These are phyloP conservation scores for Heimioporus punctisporus DNA, from an alignment of 1,284 basidiomycete genomes.

Conservation along the genomic window DNA sequence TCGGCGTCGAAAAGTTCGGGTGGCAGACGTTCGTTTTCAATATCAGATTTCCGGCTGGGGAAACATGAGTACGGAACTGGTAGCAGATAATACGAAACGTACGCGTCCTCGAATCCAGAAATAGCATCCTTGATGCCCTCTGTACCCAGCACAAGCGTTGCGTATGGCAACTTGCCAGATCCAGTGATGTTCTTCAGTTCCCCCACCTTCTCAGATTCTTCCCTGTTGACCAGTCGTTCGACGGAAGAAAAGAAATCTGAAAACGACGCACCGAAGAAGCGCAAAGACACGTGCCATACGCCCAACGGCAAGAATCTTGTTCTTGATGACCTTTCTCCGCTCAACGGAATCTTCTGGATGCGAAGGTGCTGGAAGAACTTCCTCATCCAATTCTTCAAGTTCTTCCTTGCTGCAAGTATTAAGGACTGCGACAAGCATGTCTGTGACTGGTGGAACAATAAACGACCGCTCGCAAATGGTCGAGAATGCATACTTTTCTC, in stretches of 20 bases:
- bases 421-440: conserved; percentile 95
- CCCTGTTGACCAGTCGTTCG: conserved; percentile 48
- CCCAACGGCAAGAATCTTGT: conserved; percentile 98
- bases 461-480: background rate
- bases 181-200: conserved; percentile 94
- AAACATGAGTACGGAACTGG: background rate
- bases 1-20: conserved; percentile 94
- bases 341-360: conserved; percentile 63
- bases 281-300: conserved; percentile 97
- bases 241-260: background rate
- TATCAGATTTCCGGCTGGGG: conserved; percentile 92
- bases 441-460: conserved; percentile 64
- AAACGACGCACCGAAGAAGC: conserved; percentile 76
- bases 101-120: conserved; percentile 95
- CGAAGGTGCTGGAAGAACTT: conserved; percentile 36
- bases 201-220: conserved; percentile 98
- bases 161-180: conserved; percentile 82
- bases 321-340: conserved; percentile 88
- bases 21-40: conserved; percentile 97
- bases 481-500: conserved; percentile 83
- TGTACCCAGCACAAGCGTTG: conserved; percentile 85
- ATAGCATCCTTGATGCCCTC: conserved; percentile 98
- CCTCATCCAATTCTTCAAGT: conserved; percentile 83
- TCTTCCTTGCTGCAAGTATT: conserved; percentile 97
- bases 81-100: conserved; percentile 38